Base-by-base conservation (phyloP, 2,329 filamentous ascomycete species). In the Fusarium sterilihyphosum region DNA sequence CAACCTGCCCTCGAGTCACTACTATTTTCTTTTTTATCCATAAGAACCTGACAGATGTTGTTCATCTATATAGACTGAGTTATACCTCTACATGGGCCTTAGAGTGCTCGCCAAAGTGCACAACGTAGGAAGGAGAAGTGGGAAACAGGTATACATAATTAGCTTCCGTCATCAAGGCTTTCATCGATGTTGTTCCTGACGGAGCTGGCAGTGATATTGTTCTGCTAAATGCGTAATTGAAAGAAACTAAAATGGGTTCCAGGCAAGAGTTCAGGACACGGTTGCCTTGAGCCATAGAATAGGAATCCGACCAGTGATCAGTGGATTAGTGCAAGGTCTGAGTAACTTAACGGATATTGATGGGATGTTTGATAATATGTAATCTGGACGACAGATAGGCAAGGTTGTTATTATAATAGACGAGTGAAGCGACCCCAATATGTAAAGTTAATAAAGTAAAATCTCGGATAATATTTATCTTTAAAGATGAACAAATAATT, bases 331-430 rank as follows among this genome's bases (percentile, higher is more conserved):
- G 22, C 17, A 18, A 24, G 46, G 31, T 13, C 29, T 52, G 17
- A 20, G 31, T 3, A 52, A n/a, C 11, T 3, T 24, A 0, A 0
- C 1, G 17, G 31, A 33, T 13, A 5, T 52, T 24, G 17, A 24
- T 14, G 8, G 49, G 4, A 18, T 52, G 3, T 35, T 52, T 2
- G 1, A 52, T 10, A 11, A 35, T 24, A 35, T 52, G 17, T 11
- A 52, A 35, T 9, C 26, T 29, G 46, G 46, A 22, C 8, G 2
- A 14, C 26, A 47, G 5, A 47, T 47, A 8, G 46, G 26, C 18
- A 47, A 47, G 46, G 0, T 47, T 29, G 46, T 47, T 22, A 16
- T 47, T 5, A 20, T 1, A 3, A 4, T 47, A 22, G 46, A 31
- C 3, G 3, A 22, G 18, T 18, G 4, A 47, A 29, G 46, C 8